Conservation (phyloP, 768 basidiomycete genomes). For the Lentinula detonsa region DNA sequence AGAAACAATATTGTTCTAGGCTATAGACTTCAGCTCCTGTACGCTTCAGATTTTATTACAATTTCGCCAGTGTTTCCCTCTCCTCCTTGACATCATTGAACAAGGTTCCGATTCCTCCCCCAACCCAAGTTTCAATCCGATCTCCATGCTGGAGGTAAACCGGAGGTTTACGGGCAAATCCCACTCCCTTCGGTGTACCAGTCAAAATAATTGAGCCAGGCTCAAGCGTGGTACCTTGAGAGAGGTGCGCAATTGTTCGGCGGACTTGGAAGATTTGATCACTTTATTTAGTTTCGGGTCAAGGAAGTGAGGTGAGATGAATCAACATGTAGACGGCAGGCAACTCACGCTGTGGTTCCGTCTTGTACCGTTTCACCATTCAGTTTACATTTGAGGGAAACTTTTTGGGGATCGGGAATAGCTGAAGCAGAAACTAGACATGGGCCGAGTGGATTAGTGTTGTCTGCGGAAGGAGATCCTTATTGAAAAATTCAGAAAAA, state of each 20-base stretch:
- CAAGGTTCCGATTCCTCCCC: slow-evolving; percentile 71
- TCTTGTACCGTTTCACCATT: slow-evolving; percentile 71
- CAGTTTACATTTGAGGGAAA: slow-evolving; percentile 56
- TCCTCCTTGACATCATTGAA: slow-evolving; percentile 78
- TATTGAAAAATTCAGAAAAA: neutral
- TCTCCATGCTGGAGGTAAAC: slow-evolving; percentile 72
- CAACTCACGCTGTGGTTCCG: slow-evolving; percentile 68
- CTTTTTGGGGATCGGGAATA: slow-evolving; percentile 60
- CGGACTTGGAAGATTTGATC: slow-evolving; percentile 79
- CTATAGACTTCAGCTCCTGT: no score
- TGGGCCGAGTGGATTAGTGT: slow-evolving; percentile 75
- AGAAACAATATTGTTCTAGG: no score
- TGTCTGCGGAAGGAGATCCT: slow-evolving; percentile 29
- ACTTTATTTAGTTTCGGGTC: slow-evolving; percentile 27
- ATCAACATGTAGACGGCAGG: neutral
- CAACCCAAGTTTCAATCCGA: slow-evolving; percentile 60
- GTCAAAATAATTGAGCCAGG: slow-evolving; percentile 82
- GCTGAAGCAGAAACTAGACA: slow-evolving; percentile 63
- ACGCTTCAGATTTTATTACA: neutral
- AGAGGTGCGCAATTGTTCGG: slow-evolving; percentile 74
- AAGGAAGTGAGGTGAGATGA: neutral
- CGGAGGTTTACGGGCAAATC: slow-evolving; percentile 68
- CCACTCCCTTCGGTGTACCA: slow-evolving; percentile 78
- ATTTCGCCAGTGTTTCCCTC: slow-evolving; percentile 9
- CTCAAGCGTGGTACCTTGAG: slow-evolving; percentile 78